A percentile compares a stretch with the other conserved stretches of the same genome.
phyloP scores from a whole-genome alignment of 139 green algal genomes.

The Coccomyxa sp. region DNA sequence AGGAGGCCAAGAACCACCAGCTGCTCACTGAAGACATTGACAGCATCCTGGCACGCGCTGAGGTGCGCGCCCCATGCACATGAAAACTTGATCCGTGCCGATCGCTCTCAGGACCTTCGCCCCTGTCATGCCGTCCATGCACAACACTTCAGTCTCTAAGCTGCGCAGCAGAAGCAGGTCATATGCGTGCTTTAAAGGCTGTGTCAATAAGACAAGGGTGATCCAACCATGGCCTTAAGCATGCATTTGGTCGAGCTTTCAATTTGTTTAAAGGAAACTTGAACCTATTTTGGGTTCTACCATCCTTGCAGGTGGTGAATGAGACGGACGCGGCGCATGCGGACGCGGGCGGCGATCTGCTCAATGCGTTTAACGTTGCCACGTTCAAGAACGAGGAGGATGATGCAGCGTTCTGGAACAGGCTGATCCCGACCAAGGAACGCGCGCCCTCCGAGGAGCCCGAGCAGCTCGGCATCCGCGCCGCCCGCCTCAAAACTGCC shows the following conservation, averaged over 20 bases:
- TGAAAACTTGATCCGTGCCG: background rate
- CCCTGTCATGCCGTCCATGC: background rate
- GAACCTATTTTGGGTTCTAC: background rate
- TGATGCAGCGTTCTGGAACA: conserved; percentile 88
- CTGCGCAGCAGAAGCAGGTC: too few species aligned
- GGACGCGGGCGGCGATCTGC: conserved; percentile 60
- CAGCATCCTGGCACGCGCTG: conserved; percentile 84
- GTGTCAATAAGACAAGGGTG: too few species aligned
- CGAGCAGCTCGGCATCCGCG: conserved; percentile 30
- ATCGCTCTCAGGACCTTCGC: background rate
- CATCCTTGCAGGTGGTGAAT: conserved; percentile 36
- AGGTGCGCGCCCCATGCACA: conserved; percentile 54
- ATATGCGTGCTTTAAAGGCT: too few species aligned
- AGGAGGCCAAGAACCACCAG: conserved; percentile 34
- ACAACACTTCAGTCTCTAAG: background rate
- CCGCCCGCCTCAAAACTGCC: conserved; percentile 29
- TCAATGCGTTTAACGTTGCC: conserved; percentile 82
- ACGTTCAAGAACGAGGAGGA: conserved; percentile 85
- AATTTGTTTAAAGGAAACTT: background rate
- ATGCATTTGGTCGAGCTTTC: too few species aligned
- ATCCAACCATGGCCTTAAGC: too few species aligned
- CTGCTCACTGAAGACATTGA: conserved; percentile 86
- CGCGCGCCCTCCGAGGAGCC: conserved; percentile 27
- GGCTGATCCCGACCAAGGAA: conserved; percentile 75
- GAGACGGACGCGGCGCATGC: conserved; percentile 20